Evolutionary conservation across 2,329 filamentous ascomycete genomes (phyloP).

Genomic region (Bipolaris cookei): DNA sequence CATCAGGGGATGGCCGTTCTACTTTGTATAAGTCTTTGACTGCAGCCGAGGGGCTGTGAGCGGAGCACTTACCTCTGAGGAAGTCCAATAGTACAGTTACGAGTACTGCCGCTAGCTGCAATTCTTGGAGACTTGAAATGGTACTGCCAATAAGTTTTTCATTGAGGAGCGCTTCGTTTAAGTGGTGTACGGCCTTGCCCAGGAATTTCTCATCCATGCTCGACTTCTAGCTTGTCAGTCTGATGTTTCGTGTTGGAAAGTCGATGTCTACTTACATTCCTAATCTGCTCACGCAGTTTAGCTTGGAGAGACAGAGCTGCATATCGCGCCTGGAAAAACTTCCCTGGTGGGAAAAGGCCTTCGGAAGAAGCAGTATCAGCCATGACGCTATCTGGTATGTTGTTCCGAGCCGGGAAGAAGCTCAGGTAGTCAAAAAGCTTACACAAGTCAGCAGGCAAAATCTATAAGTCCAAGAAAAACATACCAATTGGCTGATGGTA

Average conservation of each 20-base stretch:
- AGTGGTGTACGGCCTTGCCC: slow-evolving; percentile 38
- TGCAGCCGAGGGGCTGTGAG: neutral
- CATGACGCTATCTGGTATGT: slow-evolving; percentile 38
- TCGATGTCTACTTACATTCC: slow-evolving; percentile 29
- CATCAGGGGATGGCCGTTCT: slow-evolving; percentile 44
- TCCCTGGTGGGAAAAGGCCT: slow-evolving; percentile 45
- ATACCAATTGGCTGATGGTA: slow-evolving; percentile 38
- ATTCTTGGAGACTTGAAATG: slow-evolving; percentile 26
- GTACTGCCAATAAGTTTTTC: slow-evolving; percentile 31
- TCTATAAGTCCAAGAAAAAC: neutral
- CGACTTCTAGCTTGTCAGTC: slow-evolving; percentile 32
- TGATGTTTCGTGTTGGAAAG: neutral
- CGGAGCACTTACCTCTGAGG: slow-evolving; percentile 39
- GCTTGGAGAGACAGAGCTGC: slow-evolving; percentile 39
- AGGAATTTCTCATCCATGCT: slow-evolving; percentile 42
- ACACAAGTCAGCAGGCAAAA: slow-evolving; percentile 16
- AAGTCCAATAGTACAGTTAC: slow-evolving; percentile 42
- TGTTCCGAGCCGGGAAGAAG: slow-evolving; percentile 39
- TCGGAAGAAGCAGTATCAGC: slow-evolving; percentile 29
- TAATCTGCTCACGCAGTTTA: slow-evolving; percentile 42
- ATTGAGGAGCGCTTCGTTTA: slow-evolving; percentile 41
- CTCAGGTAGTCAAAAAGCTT: slow-evolving; percentile 47
- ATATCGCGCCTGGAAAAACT: slow-evolving; percentile 46
- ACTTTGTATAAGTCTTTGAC: slow-evolving; percentile 33
- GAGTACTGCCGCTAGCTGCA: slow-evolving; percentile 38